phyloP scores from a whole-genome alignment of 2,329 filamentous ascomycete species.

The Drechslera avenae region DNA sequence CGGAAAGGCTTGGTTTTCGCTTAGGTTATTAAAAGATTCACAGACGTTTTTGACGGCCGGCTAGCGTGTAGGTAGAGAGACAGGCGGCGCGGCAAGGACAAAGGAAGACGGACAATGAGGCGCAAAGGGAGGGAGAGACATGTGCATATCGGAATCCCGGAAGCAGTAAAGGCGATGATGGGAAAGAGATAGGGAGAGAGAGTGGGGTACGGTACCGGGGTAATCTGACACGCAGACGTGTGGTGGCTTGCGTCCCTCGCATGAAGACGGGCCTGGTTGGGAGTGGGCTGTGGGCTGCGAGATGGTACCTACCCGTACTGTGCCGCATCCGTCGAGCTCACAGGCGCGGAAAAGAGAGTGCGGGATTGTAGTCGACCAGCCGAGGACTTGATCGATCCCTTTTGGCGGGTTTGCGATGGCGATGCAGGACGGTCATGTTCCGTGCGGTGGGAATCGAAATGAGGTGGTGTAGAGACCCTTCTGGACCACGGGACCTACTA shows the following conservation, averaged over 20 bases:
- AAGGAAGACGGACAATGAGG: not conserved
- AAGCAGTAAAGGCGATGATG: conserved; percentile 3
- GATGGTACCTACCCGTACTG: not conserved
- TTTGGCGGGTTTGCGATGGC: conserved; percentile 8
- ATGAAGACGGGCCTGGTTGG: conserved; percentile 13
- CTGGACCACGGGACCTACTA: conserved; percentile 8
- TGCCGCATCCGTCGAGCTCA: not conserved
- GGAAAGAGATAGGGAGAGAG: not conserved
- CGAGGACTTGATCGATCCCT: not conserved
- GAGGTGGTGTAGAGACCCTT: conserved; percentile 3
- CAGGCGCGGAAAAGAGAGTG: not conserved
- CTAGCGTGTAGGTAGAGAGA: conserved; percentile 6
- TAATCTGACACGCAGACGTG: conserved; percentile 4
- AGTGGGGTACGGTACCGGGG: conserved; percentile 9
- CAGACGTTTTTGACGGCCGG: conserved; percentile 11
- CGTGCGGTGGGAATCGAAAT: conserved; percentile 14
- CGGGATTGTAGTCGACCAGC: conserved; percentile 2
- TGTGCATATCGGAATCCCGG: not conserved
- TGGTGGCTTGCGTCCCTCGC: conserved; percentile 11
- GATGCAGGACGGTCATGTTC: conserved; percentile 6
- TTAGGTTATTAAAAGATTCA: conserved; percentile 13
- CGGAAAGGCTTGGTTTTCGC: conserved; percentile 7
- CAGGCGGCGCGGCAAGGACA: not conserved
- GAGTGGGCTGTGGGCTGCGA: conserved; percentile 9
- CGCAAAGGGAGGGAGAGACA: not conserved